A percentile compares a stretch with the other conserved stretches of the same genome.
These are phyloP conservation scores for Colletotrichum sp. DNA, from an alignment of 2,329 filamentous ascomycete species.

Conservation along the genomic window DNA sequence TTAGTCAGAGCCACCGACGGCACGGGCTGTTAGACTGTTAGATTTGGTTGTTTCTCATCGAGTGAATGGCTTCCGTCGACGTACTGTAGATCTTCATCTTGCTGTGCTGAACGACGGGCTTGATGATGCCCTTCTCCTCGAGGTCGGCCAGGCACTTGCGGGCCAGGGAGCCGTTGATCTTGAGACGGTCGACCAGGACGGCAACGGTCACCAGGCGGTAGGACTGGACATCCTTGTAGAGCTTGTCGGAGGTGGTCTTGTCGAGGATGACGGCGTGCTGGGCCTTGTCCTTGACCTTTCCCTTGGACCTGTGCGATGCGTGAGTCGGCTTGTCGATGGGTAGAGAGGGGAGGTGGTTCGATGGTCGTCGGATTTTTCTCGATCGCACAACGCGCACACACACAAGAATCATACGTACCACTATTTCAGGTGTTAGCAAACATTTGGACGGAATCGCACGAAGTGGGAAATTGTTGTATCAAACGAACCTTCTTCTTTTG, in stretches of 20 bases:
- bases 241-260: conserved; percentile 96
- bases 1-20: conserved; percentile 59
- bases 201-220: conserved; percentile 99
- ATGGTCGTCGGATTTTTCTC: background rate
- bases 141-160: conserved; percentile 88
- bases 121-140: conserved; percentile 98
- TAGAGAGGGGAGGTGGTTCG: background rate
- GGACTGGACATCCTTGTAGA: conserved; percentile 99
- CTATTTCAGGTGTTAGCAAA: conserved; percentile 24
- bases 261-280: conserved; percentile 99
- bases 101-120: conserved; percentile 95
- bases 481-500: conserved; percentile 50
- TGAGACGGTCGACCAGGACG: conserved; percentile 98
- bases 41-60: too few species aligned
- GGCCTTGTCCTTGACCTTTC: conserved; percentile 99
- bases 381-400: background rate
- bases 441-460: background rate
- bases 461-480: background rate
- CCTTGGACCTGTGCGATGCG: conserved; percentile 38
- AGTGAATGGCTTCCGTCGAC: conserved; percentile 28
- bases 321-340: conserved; percentile 11
- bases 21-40: too few species aligned
- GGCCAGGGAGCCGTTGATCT: conserved; percentile 99
- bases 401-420: conserved; percentile 34
- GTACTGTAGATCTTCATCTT: conserved; percentile 98